A percentile compares a stretch with the other conserved stretches of the same genome.
These are phyloP conservation scores for Stephania japonica DNA, from an alignment of 164 flowering plant species.

Conservation along the genomic window DNA sequence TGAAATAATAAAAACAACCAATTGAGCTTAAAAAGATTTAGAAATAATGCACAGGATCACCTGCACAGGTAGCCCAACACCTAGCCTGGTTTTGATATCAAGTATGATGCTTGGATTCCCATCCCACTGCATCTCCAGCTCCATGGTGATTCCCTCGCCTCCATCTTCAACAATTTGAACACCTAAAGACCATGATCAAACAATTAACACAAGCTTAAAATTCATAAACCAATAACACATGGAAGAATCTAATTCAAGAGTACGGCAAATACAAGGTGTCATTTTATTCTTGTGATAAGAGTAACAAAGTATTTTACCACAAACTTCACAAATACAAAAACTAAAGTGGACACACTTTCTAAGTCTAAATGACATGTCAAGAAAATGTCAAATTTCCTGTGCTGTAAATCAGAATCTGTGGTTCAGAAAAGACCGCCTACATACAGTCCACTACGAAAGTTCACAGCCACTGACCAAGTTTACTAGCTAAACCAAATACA, in stretches of 20 bases:
- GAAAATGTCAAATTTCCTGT: background rate
- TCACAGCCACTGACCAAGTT: too few species aligned
- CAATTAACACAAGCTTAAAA: constrained; percentile 9
- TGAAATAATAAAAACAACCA: background rate
- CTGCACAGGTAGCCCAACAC: constrained; percentile 86
- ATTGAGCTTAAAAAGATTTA: background rate
- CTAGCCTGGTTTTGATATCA: constrained; percentile 70
- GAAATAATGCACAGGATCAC: constrained; percentile 23
- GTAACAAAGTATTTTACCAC: background rate
- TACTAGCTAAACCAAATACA: too few species aligned
- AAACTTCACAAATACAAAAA: background rate
- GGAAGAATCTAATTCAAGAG: background rate
- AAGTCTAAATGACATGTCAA: background rate
- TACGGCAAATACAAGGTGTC: background rate
- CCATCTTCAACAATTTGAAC: constrained; percentile 83
- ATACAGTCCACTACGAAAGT: background rate
- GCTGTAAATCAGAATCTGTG: background rate
- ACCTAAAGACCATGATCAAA: constrained; percentile 38
- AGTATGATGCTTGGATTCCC: constrained; percentile 88
- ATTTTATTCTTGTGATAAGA: background rate
- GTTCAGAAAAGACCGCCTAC: background rate
- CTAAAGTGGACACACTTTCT: background rate
- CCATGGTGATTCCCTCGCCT: constrained; percentile 66
- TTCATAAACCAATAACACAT: background rate
- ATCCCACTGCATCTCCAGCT: constrained; percentile 97